Percentiles rank a stretch among this genome's conserved stretches.
These are phyloP conservation scores for Cyclanthera cordifolia DNA, from an alignment of 306 rosid species.

Conservation along the genomic window DNA sequence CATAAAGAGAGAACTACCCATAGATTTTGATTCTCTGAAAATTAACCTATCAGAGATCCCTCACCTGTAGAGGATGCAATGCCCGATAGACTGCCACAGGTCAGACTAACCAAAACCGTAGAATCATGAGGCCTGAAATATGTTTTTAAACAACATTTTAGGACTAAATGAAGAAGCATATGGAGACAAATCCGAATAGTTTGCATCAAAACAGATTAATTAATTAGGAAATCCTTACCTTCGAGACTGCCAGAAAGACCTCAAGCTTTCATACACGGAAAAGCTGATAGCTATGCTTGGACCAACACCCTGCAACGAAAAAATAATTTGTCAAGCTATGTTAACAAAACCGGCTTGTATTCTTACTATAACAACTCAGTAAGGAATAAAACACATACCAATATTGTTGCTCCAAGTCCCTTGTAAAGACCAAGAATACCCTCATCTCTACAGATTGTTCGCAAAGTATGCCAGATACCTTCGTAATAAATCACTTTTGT, in stretches of 20 bases:
- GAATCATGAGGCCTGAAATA: slow-evolving; percentile 64
- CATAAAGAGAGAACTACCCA: neutral
- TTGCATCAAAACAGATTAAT: neutral
- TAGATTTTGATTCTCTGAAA: neutral
- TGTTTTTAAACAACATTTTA: neutral
- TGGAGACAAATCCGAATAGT: neutral
- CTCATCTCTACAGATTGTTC: slow-evolving; percentile 70
- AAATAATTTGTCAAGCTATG: slow-evolving; percentile 16
- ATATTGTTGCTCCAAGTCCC: slow-evolving; percentile 93
- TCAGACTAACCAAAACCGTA: slow-evolving; percentile 53
- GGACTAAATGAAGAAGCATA: neutral
- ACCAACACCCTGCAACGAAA: slow-evolving; percentile 70
- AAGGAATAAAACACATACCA: slow-evolving; percentile 44
- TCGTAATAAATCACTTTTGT: slow-evolving; percentile 60
- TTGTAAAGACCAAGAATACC: slow-evolving; percentile 78
- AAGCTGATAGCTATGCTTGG: slow-evolving; percentile 94
- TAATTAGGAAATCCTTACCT: slow-evolving; percentile 37
- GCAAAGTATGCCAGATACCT: slow-evolving; percentile 74
- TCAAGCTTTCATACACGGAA: slow-evolving; percentile 74
- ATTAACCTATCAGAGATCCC: slow-evolving; percentile 27
- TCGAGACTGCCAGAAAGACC: slow-evolving; percentile 64
- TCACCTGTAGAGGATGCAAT: slow-evolving; percentile 95
- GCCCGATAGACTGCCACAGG: slow-evolving; percentile 97
- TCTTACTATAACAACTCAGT: slow-evolving; percentile 3
- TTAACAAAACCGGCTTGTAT: neutral